Percentiles rank a stretch among this genome's conserved stretches.
Conservation (phyloP, 768 basidiomycete species). For the Leccinum barrowsii region DNA sequence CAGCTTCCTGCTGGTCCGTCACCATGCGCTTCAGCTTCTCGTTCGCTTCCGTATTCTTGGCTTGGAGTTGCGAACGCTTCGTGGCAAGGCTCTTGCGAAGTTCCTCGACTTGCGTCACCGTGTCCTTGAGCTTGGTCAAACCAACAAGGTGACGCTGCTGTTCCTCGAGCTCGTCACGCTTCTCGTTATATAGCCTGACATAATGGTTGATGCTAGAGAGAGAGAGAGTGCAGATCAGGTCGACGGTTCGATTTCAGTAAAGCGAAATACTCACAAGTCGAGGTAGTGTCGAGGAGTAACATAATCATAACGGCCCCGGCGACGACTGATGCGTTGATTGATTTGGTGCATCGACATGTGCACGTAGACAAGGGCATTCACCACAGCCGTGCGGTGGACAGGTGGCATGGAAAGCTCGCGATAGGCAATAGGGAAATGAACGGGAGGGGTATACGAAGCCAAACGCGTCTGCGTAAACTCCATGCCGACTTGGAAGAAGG, state of each 20-base stretch:
- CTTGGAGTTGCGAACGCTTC: slow-evolving; percentile 88
- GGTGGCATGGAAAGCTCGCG: slow-evolving; percentile 84
- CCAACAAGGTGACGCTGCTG: slow-evolving; percentile 98
- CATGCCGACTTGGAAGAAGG: slow-evolving; percentile 96
- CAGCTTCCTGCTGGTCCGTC: slow-evolving; percentile 96
- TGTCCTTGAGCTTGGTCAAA: slow-evolving; percentile 92
- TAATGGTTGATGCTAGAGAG: slow-evolving; percentile 88
- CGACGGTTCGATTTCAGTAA: not conserved
- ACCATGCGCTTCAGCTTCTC: slow-evolving; percentile 98
- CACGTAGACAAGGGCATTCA: slow-evolving; percentile 91
- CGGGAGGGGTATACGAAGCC: slow-evolving; percentile 73
- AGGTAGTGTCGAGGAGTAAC: slow-evolving; percentile 97
- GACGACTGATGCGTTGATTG: slow-evolving; percentile 83
- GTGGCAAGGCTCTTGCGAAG: slow-evolving; percentile 91
- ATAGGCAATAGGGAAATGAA: slow-evolving; percentile 86
- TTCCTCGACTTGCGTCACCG: slow-evolving; percentile 95
- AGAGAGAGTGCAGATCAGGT: slow-evolving; percentile 11
- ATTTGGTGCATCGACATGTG: slow-evolving; percentile 87
- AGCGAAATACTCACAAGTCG: slow-evolving; percentile 76
- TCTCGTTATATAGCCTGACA: slow-evolving; percentile 91
- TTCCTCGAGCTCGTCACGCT: slow-evolving; percentile 95
- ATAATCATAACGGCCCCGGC: slow-evolving; percentile 95
- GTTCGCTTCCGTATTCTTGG: slow-evolving; percentile 94
- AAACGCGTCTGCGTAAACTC: slow-evolving; percentile 92
- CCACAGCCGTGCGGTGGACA: slow-evolving; percentile 82